Conservation (phyloP, 2,329 filamentous ascomycete genomes). For the Acephala macrosclerotiorum region DNA sequence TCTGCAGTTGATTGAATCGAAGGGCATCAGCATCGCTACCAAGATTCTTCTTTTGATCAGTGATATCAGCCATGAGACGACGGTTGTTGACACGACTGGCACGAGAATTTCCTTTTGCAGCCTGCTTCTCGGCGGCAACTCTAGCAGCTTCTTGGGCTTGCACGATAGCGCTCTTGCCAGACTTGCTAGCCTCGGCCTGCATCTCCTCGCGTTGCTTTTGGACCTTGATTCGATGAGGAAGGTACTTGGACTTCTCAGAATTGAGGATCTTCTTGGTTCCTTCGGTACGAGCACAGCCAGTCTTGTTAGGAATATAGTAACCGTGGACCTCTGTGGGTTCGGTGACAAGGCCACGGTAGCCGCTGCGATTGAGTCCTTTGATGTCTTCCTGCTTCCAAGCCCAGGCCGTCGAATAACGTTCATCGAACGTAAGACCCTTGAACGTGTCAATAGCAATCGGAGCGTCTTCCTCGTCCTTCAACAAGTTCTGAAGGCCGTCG, state of each 20-base stretch:
- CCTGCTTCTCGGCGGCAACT: constrained; percentile 78
- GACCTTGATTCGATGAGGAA: constrained; percentile 96
- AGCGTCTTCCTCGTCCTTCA: constrained; percentile 75
- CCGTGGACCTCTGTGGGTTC: constrained; percentile 59
- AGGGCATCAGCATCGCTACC: constrained; percentile 88
- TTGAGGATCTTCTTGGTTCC: constrained; percentile 95
- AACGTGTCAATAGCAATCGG: constrained; percentile 57
- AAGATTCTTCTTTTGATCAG: constrained; percentile 89
- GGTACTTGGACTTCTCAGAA: constrained; percentile 96
- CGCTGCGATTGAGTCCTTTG: constrained; percentile 70
- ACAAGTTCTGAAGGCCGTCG: constrained; percentile 71
- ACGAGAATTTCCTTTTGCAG: constrained; percentile 88
- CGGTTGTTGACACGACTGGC: constrained; percentile 96
- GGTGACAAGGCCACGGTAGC: constrained; percentile 53
- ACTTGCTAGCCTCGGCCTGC: constrained; percentile 76
- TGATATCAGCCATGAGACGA: constrained; percentile 91
- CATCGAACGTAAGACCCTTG: constrained; percentile 53
- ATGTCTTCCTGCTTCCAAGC: constrained; percentile 77
- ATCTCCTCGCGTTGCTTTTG: constrained; percentile 90
- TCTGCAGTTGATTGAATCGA: constrained; percentile 98
- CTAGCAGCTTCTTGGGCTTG: constrained; percentile 75
- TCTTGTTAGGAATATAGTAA: constrained; percentile 84
- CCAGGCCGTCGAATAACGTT: constrained; percentile 68
- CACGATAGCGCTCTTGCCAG: constrained; percentile 68
- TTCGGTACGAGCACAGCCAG: constrained; percentile 89